Base-by-base conservation (phyloP, 805 yeast genomes). In the Pichia cabralensis region DNA sequence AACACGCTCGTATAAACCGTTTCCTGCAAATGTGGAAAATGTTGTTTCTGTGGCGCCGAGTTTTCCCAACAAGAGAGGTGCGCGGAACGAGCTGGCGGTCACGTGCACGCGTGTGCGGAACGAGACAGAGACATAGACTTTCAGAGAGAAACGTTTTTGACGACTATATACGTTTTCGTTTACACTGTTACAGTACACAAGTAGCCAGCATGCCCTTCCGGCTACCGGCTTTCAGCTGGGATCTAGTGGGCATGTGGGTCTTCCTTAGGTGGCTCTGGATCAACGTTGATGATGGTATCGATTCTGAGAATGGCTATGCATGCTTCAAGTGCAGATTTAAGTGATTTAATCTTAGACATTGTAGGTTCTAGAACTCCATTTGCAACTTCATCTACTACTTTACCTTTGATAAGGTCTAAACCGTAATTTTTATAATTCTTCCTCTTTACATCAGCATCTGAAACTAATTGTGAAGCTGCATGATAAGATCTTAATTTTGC, bases 261-360 rank as follows among this genome's bases (percentile, higher is more conserved):
- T 63, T 88, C 95, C 63, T 74, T 76, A 44, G 80, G 84, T 32
- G 82, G 86, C 55, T 92, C 98, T 10, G 98, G 98, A 50, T 89
- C 94, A 42, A 92, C 95, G 31, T 85, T 83, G 52, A 92, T 89
- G 94, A 89, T 88, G 33, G 99, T 92, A 60, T 92, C 99, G 52
- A 92, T 92, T 69, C 99, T 79, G 50, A 94, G 69, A 44, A 92
- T 92, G 23, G 97, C 95, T 59, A 94, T 78, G 63, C 98, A 92
- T 3, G 99, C 99, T 66, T 92, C 99, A 47, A 92, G 73, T 6
- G 98, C 97, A 40, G 94, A 80, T 61, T 94, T 88, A 56, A 94
- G 73, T 9, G 95, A 79, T 60, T 86, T 88, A 53, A 92, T 71
- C 65, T 92, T 92, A 51, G 94, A 79, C 53, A 92, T 69, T 13